Evolutionary conservation across 2,329 filamentous ascomycete genomes (phyloP).

Genomic region (Aspergillus sp.): DNA sequence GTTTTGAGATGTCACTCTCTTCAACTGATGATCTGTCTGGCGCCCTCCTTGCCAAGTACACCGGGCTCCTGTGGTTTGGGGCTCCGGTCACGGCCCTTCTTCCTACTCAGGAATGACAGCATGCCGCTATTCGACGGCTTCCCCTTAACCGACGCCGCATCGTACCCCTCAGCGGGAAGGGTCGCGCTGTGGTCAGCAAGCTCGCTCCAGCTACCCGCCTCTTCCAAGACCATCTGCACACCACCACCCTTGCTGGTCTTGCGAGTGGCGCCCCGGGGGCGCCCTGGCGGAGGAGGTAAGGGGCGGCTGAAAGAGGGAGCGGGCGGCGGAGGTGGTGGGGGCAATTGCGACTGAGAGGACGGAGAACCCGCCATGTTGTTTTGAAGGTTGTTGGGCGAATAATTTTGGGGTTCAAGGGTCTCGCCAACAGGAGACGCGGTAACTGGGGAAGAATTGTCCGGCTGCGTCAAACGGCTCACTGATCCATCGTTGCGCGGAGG

Average conservation of each 20-base stretch:
- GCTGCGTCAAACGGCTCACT: slow-evolving; percentile 23
- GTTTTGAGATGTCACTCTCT: not conserved
- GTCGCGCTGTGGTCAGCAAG: slow-evolving; percentile 80
- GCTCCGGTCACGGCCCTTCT: slow-evolving; percentile 85
- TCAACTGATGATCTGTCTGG: slow-evolving; percentile 73
- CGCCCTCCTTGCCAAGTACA: slow-evolving; percentile 91
- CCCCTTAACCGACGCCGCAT: slow-evolving; percentile 35
- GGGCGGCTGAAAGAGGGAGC: slow-evolving; percentile 38
- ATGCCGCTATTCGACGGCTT: slow-evolving; percentile 66
- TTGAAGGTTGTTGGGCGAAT: slow-evolving; percentile 13
- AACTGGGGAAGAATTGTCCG: slow-evolving; percentile 24
- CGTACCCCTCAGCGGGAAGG: slow-evolving; percentile 63
- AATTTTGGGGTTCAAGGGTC: slow-evolving; percentile 25
- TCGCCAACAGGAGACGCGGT: slow-evolving; percentile 16
- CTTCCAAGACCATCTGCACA: slow-evolving; percentile 86
- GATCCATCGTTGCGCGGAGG: slow-evolving; percentile 31
- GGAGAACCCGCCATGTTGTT: slow-evolving; percentile 10
- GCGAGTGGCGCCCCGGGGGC: slow-evolving; percentile 61
- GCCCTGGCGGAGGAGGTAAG: slow-evolving; percentile 38
- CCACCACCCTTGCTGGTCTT: slow-evolving; percentile 77
- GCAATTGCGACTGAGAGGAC: slow-evolving; percentile 18
- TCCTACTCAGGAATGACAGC: slow-evolving; percentile 83
- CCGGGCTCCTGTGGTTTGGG: slow-evolving; percentile 93
- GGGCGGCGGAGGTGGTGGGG: slow-evolving; percentile 27
- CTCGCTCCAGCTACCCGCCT: slow-evolving; percentile 86